Conservation (phyloP, 2,329 filamentous ascomycete species). For the Fusarium buxicola region DNA sequence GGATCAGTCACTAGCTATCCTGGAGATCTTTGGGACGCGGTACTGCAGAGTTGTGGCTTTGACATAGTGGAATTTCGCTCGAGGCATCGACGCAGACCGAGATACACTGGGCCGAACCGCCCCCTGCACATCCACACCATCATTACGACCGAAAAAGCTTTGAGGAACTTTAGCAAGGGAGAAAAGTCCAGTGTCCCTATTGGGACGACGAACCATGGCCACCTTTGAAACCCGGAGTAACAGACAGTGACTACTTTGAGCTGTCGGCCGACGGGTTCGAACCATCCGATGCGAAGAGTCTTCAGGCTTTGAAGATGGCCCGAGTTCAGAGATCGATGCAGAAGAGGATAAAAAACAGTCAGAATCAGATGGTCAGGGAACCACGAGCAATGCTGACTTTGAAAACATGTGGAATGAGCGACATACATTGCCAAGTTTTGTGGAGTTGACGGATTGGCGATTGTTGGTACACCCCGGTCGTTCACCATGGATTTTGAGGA, state of each 20-base stretch:
- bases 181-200: slow-evolving; percentile 6
- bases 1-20: neutral
- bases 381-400: neutral
- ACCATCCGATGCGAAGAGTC: neutral
- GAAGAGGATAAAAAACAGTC: neutral
- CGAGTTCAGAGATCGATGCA: neutral
- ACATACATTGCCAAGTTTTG: neutral
- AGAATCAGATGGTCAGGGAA: neutral
- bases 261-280: no score
- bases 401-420: neutral
- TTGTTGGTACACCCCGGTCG: neutral
- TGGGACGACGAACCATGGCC: slow-evolving; percentile 21
- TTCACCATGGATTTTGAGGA: neutral
- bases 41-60: slow-evolving; percentile 8
- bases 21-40: slow-evolving; percentile 24
- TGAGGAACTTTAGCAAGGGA: slow-evolving; percentile 5
- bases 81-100: neutral
- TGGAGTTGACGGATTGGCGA: neutral
- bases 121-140: accelerated
- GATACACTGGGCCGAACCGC: neutral
- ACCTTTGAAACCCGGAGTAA: neutral
- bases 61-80: slow-evolving; percentile 4
- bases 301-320: neutral
- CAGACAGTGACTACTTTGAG: neutral
- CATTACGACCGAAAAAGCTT: neutral